Conservation (phyloP, 106 monocot species). For the Agapanthus africanus region DNA sequence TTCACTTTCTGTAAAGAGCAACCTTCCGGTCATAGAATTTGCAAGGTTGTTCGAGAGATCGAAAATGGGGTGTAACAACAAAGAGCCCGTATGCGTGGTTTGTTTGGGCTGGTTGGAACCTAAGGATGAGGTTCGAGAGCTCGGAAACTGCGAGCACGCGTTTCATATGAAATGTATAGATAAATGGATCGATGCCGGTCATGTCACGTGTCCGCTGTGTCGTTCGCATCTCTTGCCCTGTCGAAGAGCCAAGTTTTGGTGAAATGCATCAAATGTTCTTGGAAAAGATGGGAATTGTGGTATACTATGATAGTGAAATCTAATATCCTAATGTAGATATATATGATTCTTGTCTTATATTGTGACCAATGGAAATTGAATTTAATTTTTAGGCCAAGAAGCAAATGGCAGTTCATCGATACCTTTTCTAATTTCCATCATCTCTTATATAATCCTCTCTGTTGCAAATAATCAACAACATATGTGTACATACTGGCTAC, state of each 20-base stretch:
- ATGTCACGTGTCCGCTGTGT: conserved; percentile 18
- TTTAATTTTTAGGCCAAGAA: too few species aligned
- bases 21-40: conserved; percentile 15
- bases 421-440: too few species aligned
- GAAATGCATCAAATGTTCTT: too few species aligned
- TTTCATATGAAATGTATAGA: conserved; percentile 26
- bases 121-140: conserved; percentile 21
- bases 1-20: conserved; percentile 1
- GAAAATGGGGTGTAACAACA: not conserved
- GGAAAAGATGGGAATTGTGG: too few species aligned
- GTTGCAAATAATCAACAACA: too few species aligned
- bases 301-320: too few species aligned
- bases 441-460: too few species aligned
- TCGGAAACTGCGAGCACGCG: conserved; percentile 22
- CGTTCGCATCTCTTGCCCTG: conserved; percentile 1
- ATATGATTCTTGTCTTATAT: too few species aligned
- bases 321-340: too few species aligned
- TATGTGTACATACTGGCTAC: too few species aligned
- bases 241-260: not conserved
- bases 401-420: too few species aligned
- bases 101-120: conserved; percentile 13
- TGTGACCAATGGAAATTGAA: too few species aligned
- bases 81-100: conserved; percentile 9
- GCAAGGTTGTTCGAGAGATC: not conserved
- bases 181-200: conserved; percentile 19